These are phyloP conservation scores for Taphrina pruni DNA, from an alignment of 1,139 yeast genomes.

Conservation along the genomic window DNA sequence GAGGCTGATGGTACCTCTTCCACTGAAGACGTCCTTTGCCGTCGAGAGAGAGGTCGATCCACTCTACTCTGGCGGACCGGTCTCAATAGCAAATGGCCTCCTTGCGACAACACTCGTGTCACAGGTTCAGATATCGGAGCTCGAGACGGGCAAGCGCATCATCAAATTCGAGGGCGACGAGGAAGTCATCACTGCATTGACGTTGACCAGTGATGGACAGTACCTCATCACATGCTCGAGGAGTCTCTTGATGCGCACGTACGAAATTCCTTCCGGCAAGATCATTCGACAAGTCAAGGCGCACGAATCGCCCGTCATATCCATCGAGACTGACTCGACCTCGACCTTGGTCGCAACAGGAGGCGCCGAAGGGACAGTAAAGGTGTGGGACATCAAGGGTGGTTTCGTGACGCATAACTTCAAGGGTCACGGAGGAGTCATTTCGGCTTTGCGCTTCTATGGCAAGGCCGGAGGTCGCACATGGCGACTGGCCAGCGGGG, in stretches of 20 bases:
- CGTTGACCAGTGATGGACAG: slow-evolving; percentile 75
- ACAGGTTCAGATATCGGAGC: slow-evolving; percentile 72
- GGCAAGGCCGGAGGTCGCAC: slow-evolving; percentile 69
- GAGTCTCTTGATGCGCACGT: slow-evolving; percentile 78
- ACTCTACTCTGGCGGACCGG: slow-evolving; percentile 85
- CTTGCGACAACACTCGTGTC: slow-evolving; percentile 83
- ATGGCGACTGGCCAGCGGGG: slow-evolving; percentile 73
- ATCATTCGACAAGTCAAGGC: slow-evolving; percentile 55
- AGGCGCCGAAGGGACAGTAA: slow-evolving; percentile 89
- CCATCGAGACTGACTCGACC: slow-evolving; percentile 76
- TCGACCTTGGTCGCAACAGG: slow-evolving; percentile 91
- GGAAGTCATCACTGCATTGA: slow-evolving; percentile 75
- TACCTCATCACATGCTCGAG: slow-evolving; percentile 77
- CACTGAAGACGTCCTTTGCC: slow-evolving; percentile 41
- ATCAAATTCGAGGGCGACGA: slow-evolving; percentile 82
- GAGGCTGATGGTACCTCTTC: slow-evolving; percentile 28
- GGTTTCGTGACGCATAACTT: slow-evolving; percentile 87
- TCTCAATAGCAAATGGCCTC: slow-evolving; percentile 71
- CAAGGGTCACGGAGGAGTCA: slow-evolving; percentile 93
- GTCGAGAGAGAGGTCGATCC: slow-evolving; percentile 60
- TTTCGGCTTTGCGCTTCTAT: slow-evolving; percentile 74
- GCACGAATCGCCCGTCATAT: slow-evolving; percentile 78
- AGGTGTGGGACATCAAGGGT: slow-evolving; percentile 90
- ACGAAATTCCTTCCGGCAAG: slow-evolving; percentile 54
- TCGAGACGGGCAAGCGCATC: slow-evolving; percentile 63